phyloP scores from a whole-genome alignment of 345 rosid genomes.

The Syzygium aqueum region DNA sequence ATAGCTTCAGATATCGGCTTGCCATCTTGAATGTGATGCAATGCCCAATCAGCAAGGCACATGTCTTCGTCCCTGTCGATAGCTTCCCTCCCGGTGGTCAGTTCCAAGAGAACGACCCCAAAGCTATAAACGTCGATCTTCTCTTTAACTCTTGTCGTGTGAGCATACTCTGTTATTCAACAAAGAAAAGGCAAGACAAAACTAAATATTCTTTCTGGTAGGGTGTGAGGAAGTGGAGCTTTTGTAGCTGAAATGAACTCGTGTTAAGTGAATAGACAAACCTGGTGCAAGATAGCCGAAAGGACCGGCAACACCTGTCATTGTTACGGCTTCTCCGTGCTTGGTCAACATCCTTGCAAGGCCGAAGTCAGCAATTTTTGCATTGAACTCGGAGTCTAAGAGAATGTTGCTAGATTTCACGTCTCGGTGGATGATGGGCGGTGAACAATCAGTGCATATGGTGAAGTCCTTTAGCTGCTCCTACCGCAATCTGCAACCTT shows the following conservation, averaged over 20 bases:
- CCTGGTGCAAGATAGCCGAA: conserved; percentile 61
- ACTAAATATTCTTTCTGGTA: not conserved
- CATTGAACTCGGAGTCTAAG: conserved; percentile 44
- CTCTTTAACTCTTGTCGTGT: conserved; percentile 34
- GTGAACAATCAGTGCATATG: not conserved
- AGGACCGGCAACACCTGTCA: conserved; percentile 55
- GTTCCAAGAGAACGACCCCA: conserved; percentile 60
- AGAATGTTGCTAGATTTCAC: conserved; percentile 60
- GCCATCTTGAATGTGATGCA: conserved; percentile 23
- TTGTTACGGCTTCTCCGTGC: conserved; percentile 26
- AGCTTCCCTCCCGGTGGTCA: conserved; percentile 51
- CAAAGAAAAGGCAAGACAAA: not conserved
- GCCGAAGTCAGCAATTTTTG: conserved; percentile 68
- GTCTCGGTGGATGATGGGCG: conserved; percentile 28
- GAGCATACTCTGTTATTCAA: conserved; percentile 36
- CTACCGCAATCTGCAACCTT: not conserved
- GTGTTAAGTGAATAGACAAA: not conserved
- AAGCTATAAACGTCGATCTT: conserved; percentile 63
- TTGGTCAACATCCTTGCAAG: conserved; percentile 40
- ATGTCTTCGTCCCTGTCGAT: conserved; percentile 35
- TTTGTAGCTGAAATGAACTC: too few species aligned
- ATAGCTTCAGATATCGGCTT: conserved; percentile 19
- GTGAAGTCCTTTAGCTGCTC: not conserved
- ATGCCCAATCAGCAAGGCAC: conserved; percentile 58
- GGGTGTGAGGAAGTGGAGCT: too few species aligned